phyloP scores from a whole-genome alignment of 352 stramenopile genomes.

The Pythium insidiosum region DNA sequence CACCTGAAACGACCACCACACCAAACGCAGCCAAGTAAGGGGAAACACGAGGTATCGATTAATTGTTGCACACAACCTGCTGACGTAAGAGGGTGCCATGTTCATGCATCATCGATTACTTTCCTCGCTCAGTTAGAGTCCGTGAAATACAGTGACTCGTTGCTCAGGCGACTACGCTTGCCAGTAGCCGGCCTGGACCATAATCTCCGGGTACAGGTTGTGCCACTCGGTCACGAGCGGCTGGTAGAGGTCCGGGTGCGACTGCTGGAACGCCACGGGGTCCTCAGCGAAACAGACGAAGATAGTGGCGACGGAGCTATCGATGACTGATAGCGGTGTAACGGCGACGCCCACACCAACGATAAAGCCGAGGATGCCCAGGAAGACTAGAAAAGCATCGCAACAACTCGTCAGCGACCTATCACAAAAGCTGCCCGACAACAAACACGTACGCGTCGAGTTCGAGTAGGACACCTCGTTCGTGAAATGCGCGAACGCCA shows the following conservation, averaged over 20 bases:
- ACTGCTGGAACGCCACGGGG: slow-evolving; percentile 65
- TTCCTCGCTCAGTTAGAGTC: too few species aligned
- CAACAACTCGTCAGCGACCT: background rate
- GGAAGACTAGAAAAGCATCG: slow-evolving; percentile 26
- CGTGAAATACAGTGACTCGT: too few species aligned
- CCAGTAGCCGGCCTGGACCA: slow-evolving; percentile 84
- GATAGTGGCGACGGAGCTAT: slow-evolving; percentile 92
- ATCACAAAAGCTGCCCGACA: background rate
- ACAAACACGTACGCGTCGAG: slow-evolving; percentile 34
- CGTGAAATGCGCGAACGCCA: slow-evolving; percentile 35
- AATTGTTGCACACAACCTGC: too few species aligned
- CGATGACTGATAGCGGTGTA: slow-evolving; percentile 89
- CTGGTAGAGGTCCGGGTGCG: slow-evolving; percentile 77
- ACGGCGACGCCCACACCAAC: slow-evolving; percentile 83
- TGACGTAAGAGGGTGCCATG: too few species aligned
- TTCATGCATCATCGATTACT: too few species aligned
- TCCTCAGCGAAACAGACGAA: slow-evolving; percentile 97
- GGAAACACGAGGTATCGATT: too few species aligned
- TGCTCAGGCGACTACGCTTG: too few species aligned
- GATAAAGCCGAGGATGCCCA: slow-evolving; percentile 83
- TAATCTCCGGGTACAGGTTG: slow-evolving; percentile 83
- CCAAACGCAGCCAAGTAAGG: too few species aligned
- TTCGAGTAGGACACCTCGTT: slow-evolving; percentile 54
- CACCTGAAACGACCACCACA: too few species aligned
- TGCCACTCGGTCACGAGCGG: slow-evolving; percentile 83